Evolutionary conservation across 2,329 filamentous ascomycete genomes (phyloP), one percentile per base, ranked within the genome.

Genomic region (Furcasterigmium sp.): DNA sequence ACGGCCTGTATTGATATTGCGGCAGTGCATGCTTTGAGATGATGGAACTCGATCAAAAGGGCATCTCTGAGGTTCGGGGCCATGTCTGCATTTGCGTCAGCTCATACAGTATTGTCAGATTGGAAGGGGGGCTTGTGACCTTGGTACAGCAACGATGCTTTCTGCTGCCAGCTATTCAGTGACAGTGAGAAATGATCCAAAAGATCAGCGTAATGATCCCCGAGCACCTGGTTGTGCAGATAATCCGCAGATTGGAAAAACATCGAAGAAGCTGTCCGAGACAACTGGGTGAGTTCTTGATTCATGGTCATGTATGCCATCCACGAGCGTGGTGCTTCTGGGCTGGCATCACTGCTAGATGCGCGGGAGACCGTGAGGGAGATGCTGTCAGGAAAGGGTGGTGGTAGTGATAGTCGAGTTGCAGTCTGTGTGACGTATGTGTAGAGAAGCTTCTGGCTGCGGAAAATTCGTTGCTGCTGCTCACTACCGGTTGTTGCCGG

Each of bases 1-100:
- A 55, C 51, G 14, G 52, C 53, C 13, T 55, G 53, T 1, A 54
- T 51, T 1, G 53, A 51, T 4, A 55, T 45, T 1, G 52, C 52
- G 1, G 45, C 43, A 1, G 48, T 51, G 15, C 49, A 55, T 9
- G 53, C 49, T 32, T 49, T 54, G 10, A 49, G 46, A 18, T 55
- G 47, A 11, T 54, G 46, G 14, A 50, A 51, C 18, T 54, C 53
- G 5, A 54, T 44, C 2, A 44, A 37, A 1, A 55, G 41, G 1
- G 41, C 25, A 11, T 53, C 44, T 37, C 26, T 18, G 2, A 54
- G 49, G 1, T 37, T 41, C 2, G 44, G 37, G 3, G 28, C 18
- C 3, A 48, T 45, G n/a, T 46, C 48, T 45, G 10, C 1, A 13
- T 8, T 39, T 13, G 6, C 8, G 21, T 37, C 32, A 42, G 32